These are phyloP conservation scores for Diutina scorzettiae DNA, from an alignment of 1,139 yeast genomes.

Conservation along the genomic window DNA sequence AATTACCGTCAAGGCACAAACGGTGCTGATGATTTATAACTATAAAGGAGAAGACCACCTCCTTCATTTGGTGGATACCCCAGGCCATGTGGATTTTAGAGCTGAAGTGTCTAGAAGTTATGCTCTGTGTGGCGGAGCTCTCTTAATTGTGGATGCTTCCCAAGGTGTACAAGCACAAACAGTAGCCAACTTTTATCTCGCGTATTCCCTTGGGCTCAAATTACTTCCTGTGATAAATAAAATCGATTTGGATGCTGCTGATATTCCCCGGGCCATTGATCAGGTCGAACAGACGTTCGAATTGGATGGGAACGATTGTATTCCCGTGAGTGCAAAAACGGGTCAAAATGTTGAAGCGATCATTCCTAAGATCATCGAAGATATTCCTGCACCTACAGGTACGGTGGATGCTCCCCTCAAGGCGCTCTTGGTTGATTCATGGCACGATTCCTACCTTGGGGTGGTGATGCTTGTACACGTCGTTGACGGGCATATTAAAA, in stretches of 20 bases:
- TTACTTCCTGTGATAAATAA: conserved; percentile 86
- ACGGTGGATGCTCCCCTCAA: conserved; percentile 43
- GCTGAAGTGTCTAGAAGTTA: conserved; percentile 89
- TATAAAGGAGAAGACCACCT: conserved; percentile 49
- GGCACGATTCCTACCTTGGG: conserved; percentile 92
- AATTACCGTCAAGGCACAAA: conserved; percentile 93
- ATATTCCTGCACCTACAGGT: conserved; percentile 66
- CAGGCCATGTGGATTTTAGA: conserved; percentile 95
- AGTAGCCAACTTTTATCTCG: conserved; percentile 87
- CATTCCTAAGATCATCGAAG: conserved; percentile 67
- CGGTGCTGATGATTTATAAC: conserved; percentile 82
- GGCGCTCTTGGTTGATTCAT: conserved; percentile 82
- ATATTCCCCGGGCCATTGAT: conserved; percentile 66
- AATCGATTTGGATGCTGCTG: conserved; percentile 83
- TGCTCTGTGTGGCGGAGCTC: conserved; percentile 94
- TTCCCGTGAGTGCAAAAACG: conserved; percentile 86
- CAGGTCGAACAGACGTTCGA: conserved; percentile 83
- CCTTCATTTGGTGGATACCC: conserved; percentile 88
- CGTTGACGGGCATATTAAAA: conserved; percentile 68
- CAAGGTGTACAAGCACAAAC: conserved; percentile 98
- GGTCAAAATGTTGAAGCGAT: conserved; percentile 69
- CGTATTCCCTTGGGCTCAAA: conserved; percentile 73
- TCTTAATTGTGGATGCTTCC: conserved; percentile 81
- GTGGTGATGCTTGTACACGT: conserved; percentile 81
- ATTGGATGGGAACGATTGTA: conserved; percentile 58